phyloP scores from a whole-genome alignment of 495 filamentous ascomycete genomes.

The Annulohypoxylon moriforme region DNA sequence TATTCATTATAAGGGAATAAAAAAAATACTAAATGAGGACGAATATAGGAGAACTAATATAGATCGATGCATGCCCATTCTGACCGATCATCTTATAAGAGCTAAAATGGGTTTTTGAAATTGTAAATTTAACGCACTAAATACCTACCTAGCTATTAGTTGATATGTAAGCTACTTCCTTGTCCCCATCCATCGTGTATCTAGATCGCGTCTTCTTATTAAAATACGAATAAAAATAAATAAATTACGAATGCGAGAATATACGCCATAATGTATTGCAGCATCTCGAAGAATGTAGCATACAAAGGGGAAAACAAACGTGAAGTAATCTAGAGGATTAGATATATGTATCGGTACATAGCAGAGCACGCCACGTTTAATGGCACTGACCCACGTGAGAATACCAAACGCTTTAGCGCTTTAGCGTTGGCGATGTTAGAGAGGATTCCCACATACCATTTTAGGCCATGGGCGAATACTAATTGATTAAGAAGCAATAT shows the following conservation, averaged over 20 bases:
- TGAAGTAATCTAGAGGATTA: constrained; percentile 2
- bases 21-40: background rate
- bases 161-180: background rate
- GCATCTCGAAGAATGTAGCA: constrained; percentile 12
- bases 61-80: constrained; percentile 3
- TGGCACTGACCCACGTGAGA: constrained; percentile 41
- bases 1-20: constrained; percentile 5
- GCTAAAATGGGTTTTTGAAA: background rate
- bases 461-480: constrained; percentile 29
- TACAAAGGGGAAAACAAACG: constrained; percentile 19
- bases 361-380: constrained; percentile 25
- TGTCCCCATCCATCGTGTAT: background rate
- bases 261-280: background rate
- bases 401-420: constrained; percentile 18
- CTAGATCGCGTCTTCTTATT: background rate
- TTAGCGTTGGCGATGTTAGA: constrained; percentile 19
- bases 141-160: background rate
- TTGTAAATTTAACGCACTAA: background rate
- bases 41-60: constrained; percentile 5
- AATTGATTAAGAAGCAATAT: constrained; percentile 40
- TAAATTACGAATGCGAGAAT: background rate
- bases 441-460: constrained; percentile 28
- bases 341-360: constrained; percentile 31
- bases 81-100: background rate
- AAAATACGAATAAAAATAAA: background rate